Base-by-base conservation (phyloP, 441 rosid species). In the Dalechampia spathulata region DNA sequence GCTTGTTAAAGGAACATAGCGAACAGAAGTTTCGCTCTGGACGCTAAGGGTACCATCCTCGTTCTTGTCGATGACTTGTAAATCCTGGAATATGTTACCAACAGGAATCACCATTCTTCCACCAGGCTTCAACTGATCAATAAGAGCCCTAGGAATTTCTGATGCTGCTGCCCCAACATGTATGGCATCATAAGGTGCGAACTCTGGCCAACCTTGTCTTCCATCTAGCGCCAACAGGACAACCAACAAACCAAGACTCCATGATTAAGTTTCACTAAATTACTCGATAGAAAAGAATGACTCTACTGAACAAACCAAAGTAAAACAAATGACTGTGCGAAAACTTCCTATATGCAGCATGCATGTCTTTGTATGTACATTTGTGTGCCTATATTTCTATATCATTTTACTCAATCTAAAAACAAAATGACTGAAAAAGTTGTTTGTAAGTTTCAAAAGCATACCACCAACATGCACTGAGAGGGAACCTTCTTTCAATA, bases 111-210 rank as follows among this genome's bases (percentile, higher is more conserved):
- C 97, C 85, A 92, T 75, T 63, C 94, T 71, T 45, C 99, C 97
- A 44, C 99, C 95, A 0, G 98, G 94, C 73, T 88, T 92, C 75
- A 88, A 57, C 55, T 92, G 96, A 47, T 92, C 88, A 28, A 89
- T 67, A 37, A 92, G 90, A 16, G 94, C 61, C 64, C 74, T 60
- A 1, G 95, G 98, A 37, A 92, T 86, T 73, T 91, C 87, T 0
- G 80, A 70, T 62, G 95, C 98, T 4, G 98, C 98, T 13, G 98
- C 98, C 30, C 98, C 98, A 1, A 92, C 98, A 50, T 88, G 95
- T 38, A 89, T 89, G 5, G 96, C 97, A 70, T 92, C 97, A 54
- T 89, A 92, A 4, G 88, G 94, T 2, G 94, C 87, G 65, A 73
- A 76, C 73, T 83, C 91, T 28, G 87, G 76, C 94, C 94, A 88